These are phyloP conservation scores for Coniochaeta sp. DNA, from an alignment of 2,329 filamentous ascomycete genomes.

Conservation along the genomic window DNA sequence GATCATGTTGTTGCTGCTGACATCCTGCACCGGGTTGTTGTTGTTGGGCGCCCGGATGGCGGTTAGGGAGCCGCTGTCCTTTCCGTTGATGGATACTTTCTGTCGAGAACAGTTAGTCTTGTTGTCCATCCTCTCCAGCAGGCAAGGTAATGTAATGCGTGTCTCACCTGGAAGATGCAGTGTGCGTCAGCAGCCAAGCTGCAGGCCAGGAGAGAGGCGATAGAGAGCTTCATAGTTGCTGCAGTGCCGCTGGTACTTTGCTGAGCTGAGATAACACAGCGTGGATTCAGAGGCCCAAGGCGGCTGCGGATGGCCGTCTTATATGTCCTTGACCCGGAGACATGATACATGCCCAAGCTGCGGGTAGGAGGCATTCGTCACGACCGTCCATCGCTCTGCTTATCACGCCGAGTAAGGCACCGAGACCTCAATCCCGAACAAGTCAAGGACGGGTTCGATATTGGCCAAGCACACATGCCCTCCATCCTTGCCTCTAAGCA, in stretches of 20 bases:
- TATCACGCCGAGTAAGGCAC: conserved; percentile 13
- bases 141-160: neutral
- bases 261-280: neutral
- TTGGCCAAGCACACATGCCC: conserved; percentile 8
- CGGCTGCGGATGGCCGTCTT: neutral
- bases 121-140: neutral
- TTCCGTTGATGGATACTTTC: conserved; percentile 39
- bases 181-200: conserved; percentile 30
- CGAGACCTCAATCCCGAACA: conserved; percentile 12
- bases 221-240: conserved; percentile 29
- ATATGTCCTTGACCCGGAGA: neutral
- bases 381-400: neutral
- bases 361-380: neutral
- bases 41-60: conserved; percentile 39
- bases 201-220: conserved; percentile 23
- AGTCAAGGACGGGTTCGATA: conserved; percentile 12
- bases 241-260: neutral
- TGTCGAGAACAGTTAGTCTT: conserved; percentile 6
- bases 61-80: conserved; percentile 32
- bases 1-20: conserved; percentile 38
- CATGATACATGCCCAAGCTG: neutral
- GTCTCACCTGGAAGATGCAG: conserved; percentile 33
- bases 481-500: conserved; percentile 11
- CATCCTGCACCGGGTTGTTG: conserved; percentile 47
- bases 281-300: neutral